Percentiles rank a stretch among this genome's conserved stretches.
These are phyloP conservation scores for Calonectria pseudoturangicola DNA, from an alignment of 2,329 filamentous ascomycete species.

Conservation along the genomic window DNA sequence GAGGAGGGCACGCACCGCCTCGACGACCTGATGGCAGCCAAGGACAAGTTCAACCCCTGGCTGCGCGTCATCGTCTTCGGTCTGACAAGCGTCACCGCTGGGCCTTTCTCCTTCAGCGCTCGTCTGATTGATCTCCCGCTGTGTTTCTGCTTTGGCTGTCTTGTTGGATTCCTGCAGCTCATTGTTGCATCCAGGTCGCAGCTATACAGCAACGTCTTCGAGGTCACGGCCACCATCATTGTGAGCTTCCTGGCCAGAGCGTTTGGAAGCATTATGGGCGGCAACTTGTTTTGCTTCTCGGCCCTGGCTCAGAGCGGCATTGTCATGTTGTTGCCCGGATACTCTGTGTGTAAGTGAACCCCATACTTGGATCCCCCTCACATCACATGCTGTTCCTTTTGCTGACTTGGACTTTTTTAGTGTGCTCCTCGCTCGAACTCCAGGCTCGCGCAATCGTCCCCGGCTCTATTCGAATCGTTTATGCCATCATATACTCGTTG, in stretches of 20 bases:
- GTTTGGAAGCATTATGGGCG: constrained; percentile 74
- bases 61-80: constrained; percentile 80
- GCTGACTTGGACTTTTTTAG: constrained; percentile 48
- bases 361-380: not conserved
- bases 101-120: constrained; percentile 84
- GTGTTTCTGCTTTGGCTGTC: constrained; percentile 80
- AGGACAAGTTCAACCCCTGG: constrained; percentile 72
- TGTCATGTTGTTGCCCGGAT: constrained; percentile 79
- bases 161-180: constrained; percentile 82
- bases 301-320: constrained; percentile 79
- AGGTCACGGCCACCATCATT: constrained; percentile 76
- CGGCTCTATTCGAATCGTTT: constrained; percentile 83
- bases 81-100: constrained; percentile 81
- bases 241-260: constrained; percentile 78
- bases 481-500: constrained; percentile 83
- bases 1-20: constrained; percentile 74
- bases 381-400: not conserved
- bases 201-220: constrained; percentile 80
- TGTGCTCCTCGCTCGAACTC: constrained; percentile 74
- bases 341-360: constrained; percentile 70
- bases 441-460: constrained; percentile 82
- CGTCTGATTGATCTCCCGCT: constrained; percentile 83
- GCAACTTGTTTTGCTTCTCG: constrained; percentile 78
- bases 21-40: constrained; percentile 72
- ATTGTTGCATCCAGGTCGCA: constrained; percentile 81